Evolutionary conservation across 768 basidiomycete genomes (phyloP).

Genomic region (Lactarius akahatsu): DNA sequence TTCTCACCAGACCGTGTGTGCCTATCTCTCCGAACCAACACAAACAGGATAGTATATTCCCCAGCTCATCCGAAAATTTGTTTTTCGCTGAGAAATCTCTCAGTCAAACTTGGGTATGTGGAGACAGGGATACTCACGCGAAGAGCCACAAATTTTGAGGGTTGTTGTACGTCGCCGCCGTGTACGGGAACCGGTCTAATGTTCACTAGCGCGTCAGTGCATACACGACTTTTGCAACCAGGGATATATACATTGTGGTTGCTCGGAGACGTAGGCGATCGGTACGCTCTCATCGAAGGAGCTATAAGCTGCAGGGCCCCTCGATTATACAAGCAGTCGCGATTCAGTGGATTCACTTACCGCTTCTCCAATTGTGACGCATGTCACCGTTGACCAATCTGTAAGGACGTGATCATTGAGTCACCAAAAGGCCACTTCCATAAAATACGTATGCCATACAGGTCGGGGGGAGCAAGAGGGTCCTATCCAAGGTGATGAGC

Average conservation of each 20-base stretch:
- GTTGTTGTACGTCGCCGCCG: slow-evolving; percentile 24
- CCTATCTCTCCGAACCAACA: neutral
- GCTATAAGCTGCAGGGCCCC: slow-evolving; percentile 6
- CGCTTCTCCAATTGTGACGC: slow-evolving; percentile 7
- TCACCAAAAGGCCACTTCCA: neutral
- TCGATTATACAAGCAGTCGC: neutral
- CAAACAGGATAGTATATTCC: neutral
- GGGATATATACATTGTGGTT: slow-evolving; percentile 32
- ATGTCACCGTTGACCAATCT: slow-evolving; percentile 3
- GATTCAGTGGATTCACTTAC: neutral
- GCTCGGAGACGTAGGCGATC: slow-evolving; percentile 38
- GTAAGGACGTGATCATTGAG: neutral
- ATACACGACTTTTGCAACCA: neutral
- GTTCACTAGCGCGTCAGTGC: no score
- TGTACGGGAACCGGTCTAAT: slow-evolving; percentile 23
- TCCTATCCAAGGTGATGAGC: slow-evolving; percentile 30
- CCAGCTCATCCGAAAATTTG: neutral
- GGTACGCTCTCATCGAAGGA: slow-evolving; percentile 36
- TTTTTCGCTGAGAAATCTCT: neutral
- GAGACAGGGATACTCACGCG: slow-evolving; percentile 12
- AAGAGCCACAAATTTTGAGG: slow-evolving; percentile 26
- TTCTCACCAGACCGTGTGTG: neutral
- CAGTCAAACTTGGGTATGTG: neutral
- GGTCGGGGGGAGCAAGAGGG: slow-evolving; percentile 39
- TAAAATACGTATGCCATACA: slow-evolving; percentile 30